Evolutionary conservation across 257 asterid species (phyloP).

Genomic region (Petrea volubilis): DNA sequence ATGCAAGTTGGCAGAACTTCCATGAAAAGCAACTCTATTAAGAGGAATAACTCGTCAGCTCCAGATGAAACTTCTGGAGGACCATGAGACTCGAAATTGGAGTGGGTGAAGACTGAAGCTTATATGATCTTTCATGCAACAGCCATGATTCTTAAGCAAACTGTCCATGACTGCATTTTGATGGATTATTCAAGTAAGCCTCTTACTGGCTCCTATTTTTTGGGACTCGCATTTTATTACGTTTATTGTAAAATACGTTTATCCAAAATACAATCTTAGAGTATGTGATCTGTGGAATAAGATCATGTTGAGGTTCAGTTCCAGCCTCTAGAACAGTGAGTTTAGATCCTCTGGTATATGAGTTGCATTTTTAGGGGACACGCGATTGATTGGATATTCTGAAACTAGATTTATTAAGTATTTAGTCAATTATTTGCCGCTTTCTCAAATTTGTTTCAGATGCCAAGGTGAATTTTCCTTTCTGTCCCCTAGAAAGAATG

Average conservation of each 20-base stretch:
- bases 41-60: slow-evolving; percentile 10
- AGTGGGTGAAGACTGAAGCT: slow-evolving; percentile 13
- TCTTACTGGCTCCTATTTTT: background rate
- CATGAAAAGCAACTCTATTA: background rate
- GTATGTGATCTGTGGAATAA: background rate
- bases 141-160: background rate
- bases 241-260: background rate
- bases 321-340: background rate
- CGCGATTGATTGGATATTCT: background rate
- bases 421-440: too few species aligned
- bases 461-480: background rate
- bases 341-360: background rate
- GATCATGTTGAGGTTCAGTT: background rate
- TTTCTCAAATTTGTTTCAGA: background rate
- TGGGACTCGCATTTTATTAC: background rate
- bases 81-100: slow-evolving; percentile 2
- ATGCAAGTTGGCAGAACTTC: slow-evolving; percentile 14
- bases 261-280: background rate
- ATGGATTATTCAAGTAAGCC: slow-evolving; percentile 6
- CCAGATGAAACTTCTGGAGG: background rate
- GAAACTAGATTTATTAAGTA: background rate
- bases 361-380: background rate
- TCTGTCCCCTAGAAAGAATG: background rate
- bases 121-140: background rate
- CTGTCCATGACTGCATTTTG: slow-evolving; percentile 4